phyloP scores from a whole-genome alignment of 129 eudicot genomes.

The Sambucus nigra region DNA sequence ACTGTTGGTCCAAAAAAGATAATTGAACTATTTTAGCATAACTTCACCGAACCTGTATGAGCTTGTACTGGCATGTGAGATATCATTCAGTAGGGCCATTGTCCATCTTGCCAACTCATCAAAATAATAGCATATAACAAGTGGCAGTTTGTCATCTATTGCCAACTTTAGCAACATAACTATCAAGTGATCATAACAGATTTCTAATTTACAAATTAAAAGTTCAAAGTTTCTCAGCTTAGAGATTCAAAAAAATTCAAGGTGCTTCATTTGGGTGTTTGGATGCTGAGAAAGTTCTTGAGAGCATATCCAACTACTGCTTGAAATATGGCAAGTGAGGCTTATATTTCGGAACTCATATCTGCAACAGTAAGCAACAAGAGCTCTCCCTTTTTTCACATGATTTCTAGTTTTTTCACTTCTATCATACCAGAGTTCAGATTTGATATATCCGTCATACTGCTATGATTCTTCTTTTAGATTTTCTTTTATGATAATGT shows the following conservation, averaged over 20 bases:
- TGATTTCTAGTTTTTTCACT: background rate
- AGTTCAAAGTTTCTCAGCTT: background rate
- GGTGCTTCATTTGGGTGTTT: background rate
- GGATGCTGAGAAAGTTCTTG: background rate
- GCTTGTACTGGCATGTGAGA: constrained; percentile 30
- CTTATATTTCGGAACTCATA: constrained; percentile 15
- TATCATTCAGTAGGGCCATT: constrained; percentile 25
- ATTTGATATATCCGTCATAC: background rate
- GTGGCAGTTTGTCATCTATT: constrained; percentile 37
- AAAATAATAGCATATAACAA: constrained; percentile 18
- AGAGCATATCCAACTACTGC: background rate
- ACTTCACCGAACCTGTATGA: constrained; percentile 11
- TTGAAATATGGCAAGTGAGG: constrained; percentile 27
- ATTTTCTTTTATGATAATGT: too few relatives aligned
- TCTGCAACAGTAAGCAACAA: constrained; percentile 15
- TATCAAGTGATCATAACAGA: constrained; percentile 18
- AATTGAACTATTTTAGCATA: background rate
- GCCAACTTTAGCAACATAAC: constrained; percentile 22
- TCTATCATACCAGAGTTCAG: background rate
- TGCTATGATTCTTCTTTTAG: background rate
- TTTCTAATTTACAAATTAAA: background rate
- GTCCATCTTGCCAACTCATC: constrained; percentile 30
- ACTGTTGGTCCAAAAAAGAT: background rate
- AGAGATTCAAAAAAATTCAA: background rate
- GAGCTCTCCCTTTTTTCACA: background rate